Base-by-base conservation (phyloP, 2,329 filamentous ascomycete species). In the Sarocladium kiliense region DNA sequence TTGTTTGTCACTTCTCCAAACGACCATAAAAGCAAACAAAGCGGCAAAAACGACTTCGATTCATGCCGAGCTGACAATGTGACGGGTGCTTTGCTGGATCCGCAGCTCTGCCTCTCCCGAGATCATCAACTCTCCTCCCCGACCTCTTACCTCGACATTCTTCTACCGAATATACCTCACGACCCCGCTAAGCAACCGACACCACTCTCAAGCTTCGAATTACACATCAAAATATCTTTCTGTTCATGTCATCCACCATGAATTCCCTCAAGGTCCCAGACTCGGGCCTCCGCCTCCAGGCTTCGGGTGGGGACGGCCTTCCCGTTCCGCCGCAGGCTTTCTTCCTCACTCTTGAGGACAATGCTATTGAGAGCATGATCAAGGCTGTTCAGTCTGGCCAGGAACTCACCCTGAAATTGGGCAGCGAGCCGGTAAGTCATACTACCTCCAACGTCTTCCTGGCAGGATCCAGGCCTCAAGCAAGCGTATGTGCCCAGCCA, bases 351-450 rank as follows among this genome's bases (percentile, higher is more conserved):
- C 69, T 87, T 58, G 77, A 73, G 61, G 77, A 84, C 65, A 73
- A 72, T 64, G 73, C 83, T 53, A 79, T 87, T 62, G 80, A 84
- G 65, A 76, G 81, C 58, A 80, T 87, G 77, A 84, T 87, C 61
- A 75, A 75, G 66, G 81, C 78, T 63, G 76, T 81, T 37, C 78
- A 79, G 62, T 75, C 77, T 71, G 81, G 81, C 53, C 75, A 80
- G 55, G 72, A 77, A 45, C 75, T 86, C 54, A 74, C 81, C 62
- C 71, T 87, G 62, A 76, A 79, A 4, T 68, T 87, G 58, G 84
- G 84, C 39, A 74, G 72, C 63, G 75, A 70, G 62, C 83, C 83
- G 36, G 84, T 87, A 80, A 76, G 83, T 76, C 25, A 21, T 21
- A 9, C 39, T 9, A 21, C 27, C 37, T 26, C 42, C n/a, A 19